Base-by-base conservation (phyloP, 2,329 filamentous ascomycete genomes). In the Fusarium sp. region DNA sequence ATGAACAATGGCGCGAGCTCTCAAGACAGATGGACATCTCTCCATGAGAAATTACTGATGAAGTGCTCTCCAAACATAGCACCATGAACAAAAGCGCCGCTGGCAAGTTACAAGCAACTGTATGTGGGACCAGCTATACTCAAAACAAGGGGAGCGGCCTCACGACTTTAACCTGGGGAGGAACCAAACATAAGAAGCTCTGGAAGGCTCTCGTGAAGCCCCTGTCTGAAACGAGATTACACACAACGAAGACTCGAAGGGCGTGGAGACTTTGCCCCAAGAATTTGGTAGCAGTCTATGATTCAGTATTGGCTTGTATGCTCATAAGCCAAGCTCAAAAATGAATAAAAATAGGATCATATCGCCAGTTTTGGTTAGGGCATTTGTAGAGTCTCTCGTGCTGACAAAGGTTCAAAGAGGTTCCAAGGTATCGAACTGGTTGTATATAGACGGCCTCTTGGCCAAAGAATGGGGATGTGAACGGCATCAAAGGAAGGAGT, bases 361-460 rank as follows among this genome's bases (percentile, higher is more conserved):
- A 16, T 59, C 56, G 11, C 46, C 52, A 3, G 60, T 61, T 47
- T 69, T 73, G 21, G 72, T 63, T 8, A 73, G 71, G 28, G 58
- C 46, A 21, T 62, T 46, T 3, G 63, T 73, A 41, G 61, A 50
- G 24, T 74, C 69, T 52, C 49, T 35, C 9, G 55, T 58, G n/a
- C 66, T 74, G 39, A 68, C 71, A 38, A 74, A 68, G 7, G 68
- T 63, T 60, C 69, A 74, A 9, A 71, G 47, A 5, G 65, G 61
- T 39, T 73, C 69, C 12, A 74, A 39, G 20, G 48, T 61, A 33
- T 71, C 63, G 44, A 69, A 73, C 18, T 70, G 53, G 28, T 70
- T 64, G 26, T 61, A 47, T 7, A 68, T 50, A 31, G 57, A 63
- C 15, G 62, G 61, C 15, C 59, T 68, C 2, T 70, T 12, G 46